Evolutionary conservation across 805 yeast genomes (phyloP).

Genomic region (Wickerhamomyces sydowiorum): DNA sequence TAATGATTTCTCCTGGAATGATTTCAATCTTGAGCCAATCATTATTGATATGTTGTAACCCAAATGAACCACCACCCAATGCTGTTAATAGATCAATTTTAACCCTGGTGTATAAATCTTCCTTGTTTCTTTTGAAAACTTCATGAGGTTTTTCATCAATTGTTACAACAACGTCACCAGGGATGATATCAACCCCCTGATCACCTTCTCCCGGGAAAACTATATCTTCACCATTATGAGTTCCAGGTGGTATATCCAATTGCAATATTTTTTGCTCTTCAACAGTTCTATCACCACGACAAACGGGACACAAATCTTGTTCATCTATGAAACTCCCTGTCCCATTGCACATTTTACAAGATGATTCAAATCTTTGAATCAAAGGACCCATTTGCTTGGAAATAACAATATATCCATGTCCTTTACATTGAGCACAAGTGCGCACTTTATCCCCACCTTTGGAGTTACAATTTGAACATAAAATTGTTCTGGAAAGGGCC

Average conservation of each 20-base stretch:
- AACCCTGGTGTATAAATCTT: constrained; percentile 79
- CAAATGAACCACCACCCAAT: constrained; percentile 91
- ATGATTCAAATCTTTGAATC: constrained; percentile 96
- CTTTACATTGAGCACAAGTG: constrained; percentile 82
- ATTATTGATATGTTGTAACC: constrained; percentile 85
- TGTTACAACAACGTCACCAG: constrained; percentile 94
- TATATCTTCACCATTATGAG: constrained; percentile 89
- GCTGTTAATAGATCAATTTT: constrained; percentile 92
- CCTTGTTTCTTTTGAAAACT: constrained; percentile 79
- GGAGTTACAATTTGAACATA: constrained; percentile 88
- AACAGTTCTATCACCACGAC: constrained; percentile 84
- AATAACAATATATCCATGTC: constrained; percentile 85
- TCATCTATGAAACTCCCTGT: constrained; percentile 84
- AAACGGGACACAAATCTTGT: constrained; percentile 80
- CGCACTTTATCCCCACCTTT: constrained; percentile 93
- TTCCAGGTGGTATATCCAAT: constrained; percentile 95
- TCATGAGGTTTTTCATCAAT: constrained; percentile 87
- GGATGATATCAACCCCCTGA: constrained; percentile 89
- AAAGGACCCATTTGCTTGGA: constrained; percentile 99
- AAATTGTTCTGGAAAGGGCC: constrained; percentile 86
- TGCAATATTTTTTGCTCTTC: constrained; percentile 89
- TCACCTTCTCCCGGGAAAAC: constrained; percentile 96
- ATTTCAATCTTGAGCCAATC: constrained; percentile 81
- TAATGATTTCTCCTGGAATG: constrained; percentile 87
- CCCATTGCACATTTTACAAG: constrained; percentile 90